Base-by-base conservation (phyloP, 2,329 filamentous ascomycete genomes). In the Xylaria hypoxylon region DNA sequence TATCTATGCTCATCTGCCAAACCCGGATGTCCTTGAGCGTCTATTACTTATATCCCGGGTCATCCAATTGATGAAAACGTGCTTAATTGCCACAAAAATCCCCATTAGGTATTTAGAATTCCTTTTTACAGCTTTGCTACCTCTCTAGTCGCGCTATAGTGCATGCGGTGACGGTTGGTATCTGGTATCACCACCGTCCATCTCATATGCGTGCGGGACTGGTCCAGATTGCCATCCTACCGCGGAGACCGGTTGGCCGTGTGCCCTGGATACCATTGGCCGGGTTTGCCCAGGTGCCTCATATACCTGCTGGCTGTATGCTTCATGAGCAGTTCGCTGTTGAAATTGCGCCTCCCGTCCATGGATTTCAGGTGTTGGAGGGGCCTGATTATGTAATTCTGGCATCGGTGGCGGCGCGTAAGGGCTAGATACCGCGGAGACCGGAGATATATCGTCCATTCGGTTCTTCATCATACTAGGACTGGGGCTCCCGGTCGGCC, bases 171-270 rank as follows among this genome's bases (percentile, higher is more conserved):
- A 13, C 13, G 11, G 15, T 8, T 65, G 22, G 38, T 19, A 15
- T 45, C 59, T 48, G 10, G 33, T 45, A 62, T 65, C 28, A 17
- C 67, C 64, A 2, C 65, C 71, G 53, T 76, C 73, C 71, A 75
- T 74, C 59, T 77, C 75, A 31, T 77, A 70, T 10, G 68, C 67
- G 24, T 67, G 62, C 28, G 67, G 33, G 5, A 75, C 65, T 15
- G 74, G 74, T 7, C 74, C 74, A n/a, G 73, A 72, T 44, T 76
- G 73, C 72, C 72, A 75, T 8, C 66, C 58, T 59, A 72, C 67
- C 62, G 72, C 67, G 24, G 72, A 68, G 48, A 67, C 67, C 13
- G 67, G 53, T 50, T 75, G 70, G 5, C 70, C 69, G 11, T 73
- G 67, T 28, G 70, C 72, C 50, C 72, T 72, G 10, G 68, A 60